phyloP scores from a whole-genome alignment of 164 flowering plant species.

The Pachysandra terminalis region DNA sequence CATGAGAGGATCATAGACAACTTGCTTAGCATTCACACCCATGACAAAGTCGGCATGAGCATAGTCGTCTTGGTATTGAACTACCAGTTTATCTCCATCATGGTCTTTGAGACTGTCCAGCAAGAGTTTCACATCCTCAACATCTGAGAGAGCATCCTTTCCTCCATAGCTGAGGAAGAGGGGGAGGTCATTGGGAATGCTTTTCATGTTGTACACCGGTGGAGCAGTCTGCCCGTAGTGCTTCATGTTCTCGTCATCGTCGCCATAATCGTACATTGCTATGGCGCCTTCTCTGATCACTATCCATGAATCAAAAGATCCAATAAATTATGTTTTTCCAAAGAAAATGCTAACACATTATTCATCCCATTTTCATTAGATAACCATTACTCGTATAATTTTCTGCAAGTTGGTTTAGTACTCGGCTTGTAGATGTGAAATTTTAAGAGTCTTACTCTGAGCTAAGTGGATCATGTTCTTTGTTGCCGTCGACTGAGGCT shows the following conservation, averaged over 20 bases:
- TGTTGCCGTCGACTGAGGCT: conserved; percentile 69
- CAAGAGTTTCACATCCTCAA: conserved; percentile 49
- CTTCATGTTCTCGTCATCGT: conserved; percentile 18
- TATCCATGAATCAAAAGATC: not conserved
- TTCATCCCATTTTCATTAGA: no score
- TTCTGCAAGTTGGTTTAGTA: not conserved
- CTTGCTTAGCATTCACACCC: conserved; percentile 59
- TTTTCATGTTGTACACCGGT: conserved; percentile 26
- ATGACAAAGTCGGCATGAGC: conserved; percentile 78
- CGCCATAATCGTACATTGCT: conserved; percentile 20
- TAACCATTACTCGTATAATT: not conserved
- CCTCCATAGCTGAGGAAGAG: conserved; percentile 81
- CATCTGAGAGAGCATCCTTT: conserved; percentile 56
- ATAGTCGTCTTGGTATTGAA: conserved; percentile 47
- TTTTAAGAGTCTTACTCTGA: conserved; percentile 55
- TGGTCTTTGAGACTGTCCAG: conserved; percentile 54
- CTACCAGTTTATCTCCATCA: conserved; percentile 46
- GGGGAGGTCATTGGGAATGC: conserved; percentile 39
- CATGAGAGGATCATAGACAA: conserved; percentile 63
- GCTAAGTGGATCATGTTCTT: conserved; percentile 80
- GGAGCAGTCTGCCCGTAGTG: conserved; percentile 28
- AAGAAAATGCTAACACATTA: no score
- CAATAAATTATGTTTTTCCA: not conserved
- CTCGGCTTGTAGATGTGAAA: not conserved
- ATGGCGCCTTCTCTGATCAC: conserved; percentile 28